phyloP scores from a whole-genome alignment of 2,329 filamentous ascomycete species.

The Moelleriella libera region DNA sequence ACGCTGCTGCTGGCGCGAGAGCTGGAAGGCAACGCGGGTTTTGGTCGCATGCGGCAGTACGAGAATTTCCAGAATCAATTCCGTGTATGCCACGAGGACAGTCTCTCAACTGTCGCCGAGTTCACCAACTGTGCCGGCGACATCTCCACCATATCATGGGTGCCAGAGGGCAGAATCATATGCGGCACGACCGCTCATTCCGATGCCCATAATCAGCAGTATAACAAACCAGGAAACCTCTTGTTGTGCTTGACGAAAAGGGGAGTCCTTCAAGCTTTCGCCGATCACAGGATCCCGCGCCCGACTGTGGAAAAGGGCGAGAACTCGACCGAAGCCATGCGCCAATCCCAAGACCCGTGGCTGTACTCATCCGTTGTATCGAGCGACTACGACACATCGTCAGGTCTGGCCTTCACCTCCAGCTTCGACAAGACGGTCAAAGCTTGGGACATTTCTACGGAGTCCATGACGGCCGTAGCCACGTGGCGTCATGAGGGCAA shows the following conservation, averaged over 20 bases:
- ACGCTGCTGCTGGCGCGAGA: constrained; percentile 34
- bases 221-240: constrained; percentile 51
- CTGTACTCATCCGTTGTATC: constrained; percentile 50
- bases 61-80: constrained; percentile 31
- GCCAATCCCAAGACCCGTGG: constrained; percentile 45
- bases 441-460: constrained; percentile 32
- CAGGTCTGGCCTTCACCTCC: constrained; percentile 38
- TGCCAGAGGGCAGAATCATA: constrained; percentile 37
- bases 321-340: constrained; percentile 42
- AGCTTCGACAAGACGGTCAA: constrained; percentile 50
- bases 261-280: constrained; percentile 33
- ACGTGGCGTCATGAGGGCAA: constrained; percentile 44
- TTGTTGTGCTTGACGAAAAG: constrained; percentile 34
- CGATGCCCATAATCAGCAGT: constrained; percentile 49
- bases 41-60: constrained; percentile 25
- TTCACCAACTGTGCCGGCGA: constrained; percentile 50
- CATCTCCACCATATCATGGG: constrained; percentile 43
- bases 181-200: constrained; percentile 50
- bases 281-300: constrained; percentile 42
- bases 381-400: constrained; percentile 36
- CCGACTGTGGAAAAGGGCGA: constrained; percentile 37
- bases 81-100: constrained; percentile 33
- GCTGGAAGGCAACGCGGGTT: constrained; percentile 27
- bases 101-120: constrained; percentile 32
- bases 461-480: constrained; percentile 23